Conservation (phyloP, 2,329 filamentous ascomycete genomes). For the Alternaria sp. region DNA sequence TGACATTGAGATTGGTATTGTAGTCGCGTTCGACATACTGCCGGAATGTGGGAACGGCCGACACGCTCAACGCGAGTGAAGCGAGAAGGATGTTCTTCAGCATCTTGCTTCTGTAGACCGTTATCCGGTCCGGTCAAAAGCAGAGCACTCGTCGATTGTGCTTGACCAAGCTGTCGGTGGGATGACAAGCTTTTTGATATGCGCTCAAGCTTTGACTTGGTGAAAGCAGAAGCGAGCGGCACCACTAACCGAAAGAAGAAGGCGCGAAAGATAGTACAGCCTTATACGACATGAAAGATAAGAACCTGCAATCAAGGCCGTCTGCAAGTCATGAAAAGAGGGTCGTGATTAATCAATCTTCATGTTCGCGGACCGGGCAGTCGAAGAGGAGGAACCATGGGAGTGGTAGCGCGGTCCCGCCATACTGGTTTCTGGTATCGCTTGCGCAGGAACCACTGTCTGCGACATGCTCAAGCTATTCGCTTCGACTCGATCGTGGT, state of each 20-base stretch:
- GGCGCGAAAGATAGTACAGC: not conserved
- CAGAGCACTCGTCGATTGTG: not conserved
- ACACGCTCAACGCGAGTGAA: not conserved
- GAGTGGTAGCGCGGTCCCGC: not conserved
- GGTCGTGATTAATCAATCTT: not conserved
- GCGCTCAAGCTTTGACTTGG: not conserved
- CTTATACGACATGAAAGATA: not conserved
- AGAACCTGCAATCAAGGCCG: not conserved
- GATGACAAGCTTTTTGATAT: conserved; percentile 5
- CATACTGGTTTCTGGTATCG: not conserved
- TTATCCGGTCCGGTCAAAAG: not conserved
- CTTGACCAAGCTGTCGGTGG: not conserved
- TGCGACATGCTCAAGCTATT: not conserved
- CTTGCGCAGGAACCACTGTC: not conserved
- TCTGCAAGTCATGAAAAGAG: not conserved
- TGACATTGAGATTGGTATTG: conserved; percentile 14
- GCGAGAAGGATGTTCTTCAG: not conserved
- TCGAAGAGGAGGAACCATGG: not conserved
- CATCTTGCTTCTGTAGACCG: not conserved
- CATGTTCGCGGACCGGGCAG: not conserved
- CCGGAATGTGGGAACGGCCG: not conserved
- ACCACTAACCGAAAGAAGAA: conserved; percentile 4
- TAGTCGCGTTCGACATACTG: not conserved
- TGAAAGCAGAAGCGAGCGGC: not conserved
- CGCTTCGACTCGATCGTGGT: not conserved